A percentile compares a stretch with the other conserved stretches of the same genome.
phyloP scores from a whole-genome alignment of 1,284 basidiomycete genomes.

The Malassezia globosa region DNA sequence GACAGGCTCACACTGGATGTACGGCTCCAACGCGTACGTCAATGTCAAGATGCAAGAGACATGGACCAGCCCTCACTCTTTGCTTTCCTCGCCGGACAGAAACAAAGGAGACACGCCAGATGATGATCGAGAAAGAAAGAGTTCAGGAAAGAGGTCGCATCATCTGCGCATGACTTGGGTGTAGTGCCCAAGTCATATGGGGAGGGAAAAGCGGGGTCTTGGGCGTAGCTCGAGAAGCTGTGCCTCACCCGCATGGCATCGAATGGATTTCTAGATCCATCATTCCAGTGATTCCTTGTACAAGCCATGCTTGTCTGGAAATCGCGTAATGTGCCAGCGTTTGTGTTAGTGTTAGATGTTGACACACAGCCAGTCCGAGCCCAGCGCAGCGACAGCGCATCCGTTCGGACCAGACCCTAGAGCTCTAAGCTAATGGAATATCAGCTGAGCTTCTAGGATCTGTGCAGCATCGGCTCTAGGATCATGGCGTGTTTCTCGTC shows the following conservation, averaged over 20 bases:
- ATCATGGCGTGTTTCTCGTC: slow-evolving; percentile 1
- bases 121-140: slow-evolving; percentile 15
- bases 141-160: slow-evolving; percentile 14
- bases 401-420: background rate
- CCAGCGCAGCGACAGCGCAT: slow-evolving; percentile 6
- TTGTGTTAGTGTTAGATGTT: slow-evolving; percentile 17
- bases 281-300: no score
- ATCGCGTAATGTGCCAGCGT: background rate
- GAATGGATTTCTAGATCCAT: background rate
- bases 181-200: background rate
- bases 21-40: no score
- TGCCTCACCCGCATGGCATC: background rate
- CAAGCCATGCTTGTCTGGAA: slow-evolving; percentile 16
- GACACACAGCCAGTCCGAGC: slow-evolving; percentile 8
- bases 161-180: background rate
- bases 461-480: slow-evolving; percentile 10
- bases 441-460: background rate
- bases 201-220: slow-evolving; percentile 9
- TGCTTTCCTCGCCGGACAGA: slow-evolving; percentile 12
- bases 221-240: background rate
- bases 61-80: slow-evolving; percentile 8
- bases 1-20: slow-evolving; percentile 7
- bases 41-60: background rate
- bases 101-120: no score
- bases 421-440: background rate